phyloP scores from a whole-genome alignment of 345 rosid species.

The Punica granatum region DNA sequence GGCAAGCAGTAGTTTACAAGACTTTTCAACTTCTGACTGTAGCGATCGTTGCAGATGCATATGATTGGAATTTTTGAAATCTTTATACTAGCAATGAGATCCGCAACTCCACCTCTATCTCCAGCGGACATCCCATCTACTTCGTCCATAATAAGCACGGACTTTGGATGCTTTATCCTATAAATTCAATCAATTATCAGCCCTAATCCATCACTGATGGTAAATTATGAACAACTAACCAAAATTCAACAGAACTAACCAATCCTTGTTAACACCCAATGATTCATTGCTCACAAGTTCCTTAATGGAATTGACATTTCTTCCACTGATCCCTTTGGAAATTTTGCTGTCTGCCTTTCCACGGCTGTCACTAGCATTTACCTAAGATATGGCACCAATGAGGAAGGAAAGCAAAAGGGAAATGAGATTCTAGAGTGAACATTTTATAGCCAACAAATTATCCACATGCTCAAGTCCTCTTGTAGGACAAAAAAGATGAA shows the following conservation, averaged over 20 bases:
- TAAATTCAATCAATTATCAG: conserved; percentile 11
- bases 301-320: conserved; percentile 90
- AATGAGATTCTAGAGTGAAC: background rate
- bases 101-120: conserved; percentile 96
- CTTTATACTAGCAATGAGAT: conserved; percentile 95
- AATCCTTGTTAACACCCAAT: conserved; percentile 47
- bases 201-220: conserved; percentile 3
- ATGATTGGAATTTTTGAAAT: conserved; percentile 90
- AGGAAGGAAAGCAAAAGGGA: background rate
- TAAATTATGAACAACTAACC: background rate
- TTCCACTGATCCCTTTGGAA: conserved; percentile 85
- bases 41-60: conserved; percentile 96
- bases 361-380: conserved; percentile 97
- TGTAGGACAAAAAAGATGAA: background rate
- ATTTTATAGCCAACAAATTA: background rate
- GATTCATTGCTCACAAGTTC: conserved; percentile 92
- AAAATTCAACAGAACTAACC: conserved; percentile 28
- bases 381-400: conserved; percentile 30
- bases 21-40: conserved; percentile 95
- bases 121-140: conserved; percentile 99
- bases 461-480: background rate
- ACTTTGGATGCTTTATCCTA: conserved; percentile 68
- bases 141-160: conserved; percentile 97
- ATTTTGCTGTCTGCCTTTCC: conserved; percentile 88
- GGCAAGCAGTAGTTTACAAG: conserved; percentile 77